Evolutionary conservation across 1,139 yeast species (phyloP).

Genomic region (Hyphopichia wangnamkhiaoensis): DNA sequence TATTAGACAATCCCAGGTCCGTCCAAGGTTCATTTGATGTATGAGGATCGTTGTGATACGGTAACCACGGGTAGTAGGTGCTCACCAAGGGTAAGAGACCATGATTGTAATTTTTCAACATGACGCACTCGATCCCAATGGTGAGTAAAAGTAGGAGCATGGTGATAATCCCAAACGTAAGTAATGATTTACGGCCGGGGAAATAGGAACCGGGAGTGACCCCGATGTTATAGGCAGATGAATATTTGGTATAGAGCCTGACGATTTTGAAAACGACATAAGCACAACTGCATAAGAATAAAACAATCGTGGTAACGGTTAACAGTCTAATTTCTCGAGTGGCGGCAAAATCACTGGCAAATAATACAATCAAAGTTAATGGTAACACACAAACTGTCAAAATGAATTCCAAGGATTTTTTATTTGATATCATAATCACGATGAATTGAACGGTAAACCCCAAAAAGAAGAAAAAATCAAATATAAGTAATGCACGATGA

Average conservation of each 20-base stretch:
- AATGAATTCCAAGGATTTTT: conserved; percentile 47
- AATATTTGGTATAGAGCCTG: conserved; percentile 47
- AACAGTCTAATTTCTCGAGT: conserved; percentile 36
- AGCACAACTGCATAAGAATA: conserved; percentile 46
- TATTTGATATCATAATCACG: conserved; percentile 45
- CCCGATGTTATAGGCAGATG: conserved; percentile 25
- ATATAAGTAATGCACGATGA: conserved; percentile 44
- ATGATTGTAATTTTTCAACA: conserved; percentile 38
- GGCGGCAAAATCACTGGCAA: conserved; percentile 40
- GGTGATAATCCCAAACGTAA: conserved; percentile 51
- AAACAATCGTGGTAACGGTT: conserved; percentile 27
- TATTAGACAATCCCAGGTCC: no score
- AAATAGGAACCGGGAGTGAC: conserved; percentile 37
- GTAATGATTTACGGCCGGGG: conserved; percentile 50
- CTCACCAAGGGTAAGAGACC: conserved; percentile 40
- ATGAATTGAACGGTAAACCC: conserved; percentile 57
- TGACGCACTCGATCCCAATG: conserved; percentile 34
- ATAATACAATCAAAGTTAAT: conserved; percentile 40
- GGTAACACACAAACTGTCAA: conserved; percentile 53
- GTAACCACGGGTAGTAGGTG: conserved; percentile 23
- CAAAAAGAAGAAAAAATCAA: conserved; percentile 51
- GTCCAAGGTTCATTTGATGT: background rate
- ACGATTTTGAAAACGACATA: conserved; percentile 53
- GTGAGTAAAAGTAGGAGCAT: conserved; percentile 40
- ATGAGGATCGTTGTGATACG: conserved; percentile 10